phyloP scores from a whole-genome alignment of 2,329 filamentous ascomycete species.

The Amauroascus niger region DNA sequence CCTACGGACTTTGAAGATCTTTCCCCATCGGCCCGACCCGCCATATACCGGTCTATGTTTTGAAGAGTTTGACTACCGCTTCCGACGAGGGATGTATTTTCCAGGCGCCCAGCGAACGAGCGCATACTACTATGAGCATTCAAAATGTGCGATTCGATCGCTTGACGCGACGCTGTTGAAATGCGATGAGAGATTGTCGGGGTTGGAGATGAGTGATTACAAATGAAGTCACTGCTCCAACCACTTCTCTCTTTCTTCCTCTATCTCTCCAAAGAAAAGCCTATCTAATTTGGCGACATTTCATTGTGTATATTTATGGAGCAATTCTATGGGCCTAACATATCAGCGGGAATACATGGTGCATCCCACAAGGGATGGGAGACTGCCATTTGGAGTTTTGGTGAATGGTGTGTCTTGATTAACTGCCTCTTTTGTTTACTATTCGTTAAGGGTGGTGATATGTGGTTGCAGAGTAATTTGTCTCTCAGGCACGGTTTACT shows the following conservation, averaged over 20 bases:
- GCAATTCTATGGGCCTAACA: background rate
- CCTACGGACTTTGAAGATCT: constrained; percentile 13
- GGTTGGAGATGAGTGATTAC: constrained; percentile 15
- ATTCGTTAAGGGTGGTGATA: background rate
- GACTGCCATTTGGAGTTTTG: background rate
- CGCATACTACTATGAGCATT: constrained; percentile 16
- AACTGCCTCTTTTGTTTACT: too few relatives aligned
- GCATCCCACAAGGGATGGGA: constrained; percentile 3
- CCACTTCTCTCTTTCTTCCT: background rate
- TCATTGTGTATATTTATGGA: background rate
- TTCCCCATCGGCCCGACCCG: constrained; percentile 15
- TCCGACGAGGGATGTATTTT: constrained; percentile 17
- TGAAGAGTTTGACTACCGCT: constrained; percentile 17
- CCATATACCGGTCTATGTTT: constrained; percentile 17
- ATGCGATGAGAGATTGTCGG: constrained; percentile 15
- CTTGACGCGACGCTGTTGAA: constrained; percentile 14
- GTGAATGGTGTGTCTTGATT: background rate
- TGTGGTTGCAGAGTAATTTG: background rate
- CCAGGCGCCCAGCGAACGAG: constrained; percentile 18
- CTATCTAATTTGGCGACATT: background rate
- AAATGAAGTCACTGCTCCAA: constrained; percentile 1
- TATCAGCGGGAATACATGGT: background rate
- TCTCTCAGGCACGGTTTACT: background rate
- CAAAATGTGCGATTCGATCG: constrained; percentile 17
- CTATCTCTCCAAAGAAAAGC: background rate